Percentiles rank a stretch among this genome's conserved stretches.
These are phyloP conservation scores for Macrophomina phaseolina DNA, from an alignment of 2,329 filamentous ascomycete species.

Conservation along the genomic window DNA sequence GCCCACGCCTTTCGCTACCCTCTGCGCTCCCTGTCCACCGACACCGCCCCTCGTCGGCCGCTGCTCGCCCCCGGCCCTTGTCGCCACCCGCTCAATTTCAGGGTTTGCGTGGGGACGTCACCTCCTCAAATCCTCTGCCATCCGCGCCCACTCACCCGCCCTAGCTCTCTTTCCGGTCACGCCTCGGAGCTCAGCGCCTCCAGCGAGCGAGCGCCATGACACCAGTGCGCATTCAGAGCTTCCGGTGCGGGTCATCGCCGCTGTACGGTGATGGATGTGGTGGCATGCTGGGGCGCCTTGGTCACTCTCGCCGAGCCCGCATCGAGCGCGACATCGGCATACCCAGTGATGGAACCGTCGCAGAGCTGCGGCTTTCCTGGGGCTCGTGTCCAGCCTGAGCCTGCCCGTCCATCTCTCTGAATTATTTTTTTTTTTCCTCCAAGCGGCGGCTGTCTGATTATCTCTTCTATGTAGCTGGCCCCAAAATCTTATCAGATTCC, in stretches of 20 bases:
- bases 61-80: not conserved
- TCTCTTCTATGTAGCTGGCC: not conserved
- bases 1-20: not conserved
- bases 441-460: not conserved
- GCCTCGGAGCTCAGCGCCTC: conserved; percentile 5
- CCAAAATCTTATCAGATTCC: conserved; percentile 23
- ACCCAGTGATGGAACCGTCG: not conserved
- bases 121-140: not conserved
- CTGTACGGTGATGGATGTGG: not conserved
- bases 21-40: not conserved
- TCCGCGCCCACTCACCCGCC: not conserved
- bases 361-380: not conserved
- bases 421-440: conserved; percentile 29
- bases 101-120: conserved; percentile 9
- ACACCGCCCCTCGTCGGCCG: not conserved
- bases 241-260: not conserved
- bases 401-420: conserved; percentile 23
- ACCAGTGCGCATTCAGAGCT: not conserved
- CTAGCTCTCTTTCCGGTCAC: conserved; percentile 3
- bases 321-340: conserved; percentile 9
- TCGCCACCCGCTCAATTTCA: conserved; percentile 7
- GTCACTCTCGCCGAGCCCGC: not conserved
- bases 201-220: conserved; percentile 8
- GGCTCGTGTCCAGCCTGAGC: not conserved
- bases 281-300: not conserved